Conservation (phyloP, 2,329 filamentous ascomycete genomes). For the Aspergillus carbonarius region DNA sequence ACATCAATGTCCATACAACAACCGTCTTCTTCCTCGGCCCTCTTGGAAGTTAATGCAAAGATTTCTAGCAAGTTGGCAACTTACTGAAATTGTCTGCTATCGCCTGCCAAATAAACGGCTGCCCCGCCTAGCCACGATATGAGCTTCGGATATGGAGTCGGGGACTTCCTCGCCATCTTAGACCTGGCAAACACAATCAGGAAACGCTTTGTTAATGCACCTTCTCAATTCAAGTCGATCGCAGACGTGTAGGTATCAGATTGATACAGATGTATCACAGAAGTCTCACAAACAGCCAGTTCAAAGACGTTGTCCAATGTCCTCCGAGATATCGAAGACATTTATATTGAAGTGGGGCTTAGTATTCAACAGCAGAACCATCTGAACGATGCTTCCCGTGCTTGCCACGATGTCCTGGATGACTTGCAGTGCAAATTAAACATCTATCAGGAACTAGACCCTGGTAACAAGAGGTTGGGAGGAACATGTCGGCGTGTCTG, state of each 20-base stretch:
- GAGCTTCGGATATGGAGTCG: constrained; percentile 38
- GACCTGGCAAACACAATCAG: constrained; percentile 26
- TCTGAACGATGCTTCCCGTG: background rate
- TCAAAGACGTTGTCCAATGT: constrained; percentile 28
- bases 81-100: background rate
- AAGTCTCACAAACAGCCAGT: constrained; percentile 11
- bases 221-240: constrained; percentile 23
- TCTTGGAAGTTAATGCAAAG: too few species aligned
- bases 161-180: constrained; percentile 33
- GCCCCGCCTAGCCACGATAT: constrained; percentile 13
- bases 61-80: too few species aligned
- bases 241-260: constrained; percentile 11
- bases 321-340: constrained; percentile 26
- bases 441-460: background rate
- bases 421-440: background rate
- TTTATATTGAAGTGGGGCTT: constrained; percentile 17
- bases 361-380: constrained; percentile 15
- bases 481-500: constrained; percentile 16
- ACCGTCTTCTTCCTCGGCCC: too few species aligned
- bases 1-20: too few species aligned
- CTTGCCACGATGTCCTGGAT: background rate
- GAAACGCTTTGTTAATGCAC: constrained; percentile 27
- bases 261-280: background rate
- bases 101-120: background rate
- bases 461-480: background rate